Evolutionary conservation across 495 filamentous ascomycete genomes (phyloP).

Genomic region (Clavariopsis aquatica): DNA sequence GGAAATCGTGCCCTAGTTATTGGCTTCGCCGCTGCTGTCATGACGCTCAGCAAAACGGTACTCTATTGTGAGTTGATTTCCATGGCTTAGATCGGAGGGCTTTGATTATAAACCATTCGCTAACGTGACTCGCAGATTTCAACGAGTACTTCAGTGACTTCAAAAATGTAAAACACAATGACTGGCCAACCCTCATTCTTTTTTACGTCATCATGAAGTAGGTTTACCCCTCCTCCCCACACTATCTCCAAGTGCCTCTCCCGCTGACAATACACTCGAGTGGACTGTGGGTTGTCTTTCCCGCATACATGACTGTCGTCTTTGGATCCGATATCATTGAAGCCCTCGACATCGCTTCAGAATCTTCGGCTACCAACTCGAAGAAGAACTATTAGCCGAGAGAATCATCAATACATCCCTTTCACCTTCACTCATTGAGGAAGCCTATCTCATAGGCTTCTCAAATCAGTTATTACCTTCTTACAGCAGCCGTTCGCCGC

Average conservation of each 20-base stretch:
- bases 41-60: slow-evolving; percentile 86
- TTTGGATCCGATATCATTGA: slow-evolving; percentile 71
- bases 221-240: too few species aligned
- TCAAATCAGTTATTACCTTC: slow-evolving; percentile 9
- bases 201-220: slow-evolving; percentile 48
- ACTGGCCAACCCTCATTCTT: slow-evolving; percentile 52
- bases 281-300: slow-evolving; percentile 76
- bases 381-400: slow-evolving; percentile 28
- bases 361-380: slow-evolving; percentile 16
- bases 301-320: slow-evolving; percentile 67
- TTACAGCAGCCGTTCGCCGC: slow-evolving; percentile 3
- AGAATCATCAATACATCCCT: neutral
- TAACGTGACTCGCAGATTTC: slow-evolving; percentile 55
- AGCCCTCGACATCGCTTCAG: slow-evolving; percentile 57
- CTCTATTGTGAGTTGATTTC: slow-evolving; percentile 69
- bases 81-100: too few species aligned
- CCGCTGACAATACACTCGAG: slow-evolving; percentile 47
- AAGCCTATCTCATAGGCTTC: neutral
- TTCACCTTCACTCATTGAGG: neutral
- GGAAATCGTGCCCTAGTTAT: slow-evolving; percentile 67
- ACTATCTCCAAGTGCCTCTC: too few species aligned
- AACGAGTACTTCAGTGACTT: slow-evolving; percentile 79
- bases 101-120: neutral
- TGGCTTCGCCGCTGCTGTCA: slow-evolving; percentile 67
- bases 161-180: slow-evolving; percentile 78